A percentile compares a stretch with the other conserved stretches of the same genome.
Conservation (phyloP, 441 rosid species). For the Pelargonium fulgidum region DNA sequence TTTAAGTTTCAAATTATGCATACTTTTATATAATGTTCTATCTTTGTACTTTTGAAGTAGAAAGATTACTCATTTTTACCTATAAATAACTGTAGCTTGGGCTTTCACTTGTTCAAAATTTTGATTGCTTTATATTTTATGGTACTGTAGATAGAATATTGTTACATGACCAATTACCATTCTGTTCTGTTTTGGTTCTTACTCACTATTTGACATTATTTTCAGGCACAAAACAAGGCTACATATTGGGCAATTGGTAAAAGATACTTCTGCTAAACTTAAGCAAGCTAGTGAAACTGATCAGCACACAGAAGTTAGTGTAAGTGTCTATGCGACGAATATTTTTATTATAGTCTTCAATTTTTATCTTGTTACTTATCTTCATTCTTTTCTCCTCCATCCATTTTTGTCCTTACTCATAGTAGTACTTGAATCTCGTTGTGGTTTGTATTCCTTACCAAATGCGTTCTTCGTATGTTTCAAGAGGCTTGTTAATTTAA, state of each 20-base stretch:
- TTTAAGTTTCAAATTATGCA: no score
- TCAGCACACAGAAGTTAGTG: slow-evolving; percentile 37
- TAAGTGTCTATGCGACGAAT: slow-evolving; percentile 12
- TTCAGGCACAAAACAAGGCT: slow-evolving; percentile 55
- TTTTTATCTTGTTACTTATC: neutral
- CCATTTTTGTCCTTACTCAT: no score
- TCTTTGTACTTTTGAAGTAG: no score
- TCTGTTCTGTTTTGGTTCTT: neutral
- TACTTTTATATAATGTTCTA: no score
- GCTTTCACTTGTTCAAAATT: neutral
- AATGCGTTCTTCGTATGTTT: no score
- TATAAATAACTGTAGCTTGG: no score
- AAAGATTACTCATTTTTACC: no score
- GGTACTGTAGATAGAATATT: neutral
- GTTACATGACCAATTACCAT: neutral
- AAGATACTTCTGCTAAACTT: slow-evolving; percentile 32
- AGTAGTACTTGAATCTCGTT: no score
- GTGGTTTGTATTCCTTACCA: no score
- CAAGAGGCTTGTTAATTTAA: no score
- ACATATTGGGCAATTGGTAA: slow-evolving; percentile 54
- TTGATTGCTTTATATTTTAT: neutral
- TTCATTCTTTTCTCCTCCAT: neutral
- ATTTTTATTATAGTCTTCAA: neutral
- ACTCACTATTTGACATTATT: neutral
- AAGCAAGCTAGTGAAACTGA: slow-evolving; percentile 52